Evolutionary conservation across 306 rosid genomes (phyloP).

Genomic region (Acacia melanoxylon): DNA sequence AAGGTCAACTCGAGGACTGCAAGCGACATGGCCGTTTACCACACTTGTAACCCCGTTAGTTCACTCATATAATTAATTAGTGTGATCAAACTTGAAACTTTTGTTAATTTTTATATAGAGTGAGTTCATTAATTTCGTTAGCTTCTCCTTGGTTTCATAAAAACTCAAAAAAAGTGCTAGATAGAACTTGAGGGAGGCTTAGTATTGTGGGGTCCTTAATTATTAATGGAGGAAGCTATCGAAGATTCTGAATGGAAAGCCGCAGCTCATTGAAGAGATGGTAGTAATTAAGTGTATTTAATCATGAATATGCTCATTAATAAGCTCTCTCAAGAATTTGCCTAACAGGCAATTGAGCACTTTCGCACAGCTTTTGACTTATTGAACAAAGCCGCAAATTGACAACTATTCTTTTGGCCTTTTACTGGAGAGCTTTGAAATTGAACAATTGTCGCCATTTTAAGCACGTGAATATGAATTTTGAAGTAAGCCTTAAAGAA

Average conservation of each 20-base stretch:
- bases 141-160: too few relatives aligned
- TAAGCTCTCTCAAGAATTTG: background rate
- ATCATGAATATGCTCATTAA: background rate
- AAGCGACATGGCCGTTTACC: too few relatives aligned
- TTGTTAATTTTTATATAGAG: background rate
- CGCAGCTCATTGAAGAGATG: background rate
- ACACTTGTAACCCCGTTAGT: too few relatives aligned
- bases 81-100: background rate
- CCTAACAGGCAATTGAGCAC: background rate
- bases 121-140: too few relatives aligned
- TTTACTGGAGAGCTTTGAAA: background rate
- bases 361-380: background rate
- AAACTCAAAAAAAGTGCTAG: too few relatives aligned
- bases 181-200: background rate
- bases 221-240: too few relatives aligned
- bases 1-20: too few relatives aligned
- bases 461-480: background rate
- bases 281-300: background rate
- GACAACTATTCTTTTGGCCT: background rate
- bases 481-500: background rate
- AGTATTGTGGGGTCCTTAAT: background rate
- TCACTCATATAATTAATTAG: too few relatives aligned
- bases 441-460: background rate
- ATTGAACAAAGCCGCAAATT: background rate
- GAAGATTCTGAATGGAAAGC: background rate